phyloP scores from a whole-genome alignment of 805 yeast species.

The Wickerhamomyces hampshirensis region DNA sequence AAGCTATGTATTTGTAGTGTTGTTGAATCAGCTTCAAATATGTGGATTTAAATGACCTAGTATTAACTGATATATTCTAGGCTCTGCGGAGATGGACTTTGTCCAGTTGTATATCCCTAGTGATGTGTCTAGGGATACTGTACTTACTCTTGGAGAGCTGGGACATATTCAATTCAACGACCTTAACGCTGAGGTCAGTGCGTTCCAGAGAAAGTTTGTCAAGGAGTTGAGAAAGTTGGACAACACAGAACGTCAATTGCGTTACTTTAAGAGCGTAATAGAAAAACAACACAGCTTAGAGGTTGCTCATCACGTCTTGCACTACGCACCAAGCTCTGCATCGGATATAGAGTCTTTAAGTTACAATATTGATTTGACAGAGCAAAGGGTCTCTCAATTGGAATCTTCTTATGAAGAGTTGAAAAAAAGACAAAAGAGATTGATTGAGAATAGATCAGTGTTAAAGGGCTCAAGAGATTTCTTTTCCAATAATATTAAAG shows the following conservation, averaged over 20 bases:
- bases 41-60: no score
- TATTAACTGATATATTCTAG: constrained; percentile 10
- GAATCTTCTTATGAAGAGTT: constrained; percentile 64
- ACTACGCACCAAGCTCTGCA: constrained; percentile 25
- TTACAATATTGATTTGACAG: constrained; percentile 59
- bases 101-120: constrained; percentile 88
- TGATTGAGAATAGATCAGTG: constrained; percentile 70
- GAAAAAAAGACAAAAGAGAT: constrained; percentile 53
- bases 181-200: constrained; percentile 70
- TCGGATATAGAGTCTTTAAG: constrained; percentile 63
- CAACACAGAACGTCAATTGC: constrained; percentile 81
- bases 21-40: no score
- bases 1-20: no score
- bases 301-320: constrained; percentile 29
- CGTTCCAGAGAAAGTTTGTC: constrained; percentile 89
- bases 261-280: constrained; percentile 48
- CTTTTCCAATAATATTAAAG: constrained; percentile 34
- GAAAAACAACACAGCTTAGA: constrained; percentile 38
- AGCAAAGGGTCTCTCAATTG: constrained; percentile 69
- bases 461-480: constrained; percentile 44
- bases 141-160: constrained; percentile 81
- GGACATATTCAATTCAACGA: constrained; percentile 88
- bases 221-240: constrained; percentile 80
- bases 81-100: constrained; percentile 97
- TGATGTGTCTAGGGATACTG: constrained; percentile 82